Base-by-base conservation (phyloP, 2,329 filamentous ascomycete species). In the Colletotrichum eleusines region DNA sequence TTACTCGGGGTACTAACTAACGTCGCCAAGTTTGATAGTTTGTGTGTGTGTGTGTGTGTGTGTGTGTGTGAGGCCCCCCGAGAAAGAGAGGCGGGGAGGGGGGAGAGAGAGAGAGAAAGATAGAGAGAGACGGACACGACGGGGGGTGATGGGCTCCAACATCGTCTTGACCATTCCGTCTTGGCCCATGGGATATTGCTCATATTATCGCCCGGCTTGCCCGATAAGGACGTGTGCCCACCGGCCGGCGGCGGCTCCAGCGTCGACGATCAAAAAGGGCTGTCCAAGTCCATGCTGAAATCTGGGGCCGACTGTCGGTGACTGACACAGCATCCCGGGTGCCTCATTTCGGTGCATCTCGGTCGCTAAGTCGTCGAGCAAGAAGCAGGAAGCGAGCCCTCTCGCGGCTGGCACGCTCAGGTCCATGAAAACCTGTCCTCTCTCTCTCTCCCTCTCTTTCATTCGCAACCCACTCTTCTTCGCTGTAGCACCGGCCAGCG, bases 311-410 rank as follows among this genome's bases (percentile, higher is more conserved):
- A 58, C 63, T 71, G 64, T 71, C 68, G 63, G 68, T 68, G 64
- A 71, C 64, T 68, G 68, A 63, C 64, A 71, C 51, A 69, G 38
- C 26, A 46, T 46, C 67, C 58, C 58, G 46, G 58, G 53, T 44
- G 28, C 58, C 69, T 71, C 58, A 71, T 71, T 71, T 71, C 69
- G 69, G 69, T 68, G 64, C 64, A 63, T 63, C 58, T 68, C 51
- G 69, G 58, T 54, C 53, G 69, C 64, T 58, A 71, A 69, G 64
- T 68, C 53, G 44, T 66, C 53, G 35, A 57, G 69, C 69, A 44
- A 68, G 44, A 44, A 59, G 20, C 58, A 67, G 40, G 46, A 62
- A n/a, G 58, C 57, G 57, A 58, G 50, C 8, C 42, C 33, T n/a
- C 54, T 63, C 46, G n/a, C 35, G 46, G 42, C 48, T 62, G 40